A percentile compares a stretch with the other conserved stretches of the same genome.
phyloP scores from a whole-genome alignment of 495 filamentous ascomycete species.

The Opeltia flavorubescens region DNA sequence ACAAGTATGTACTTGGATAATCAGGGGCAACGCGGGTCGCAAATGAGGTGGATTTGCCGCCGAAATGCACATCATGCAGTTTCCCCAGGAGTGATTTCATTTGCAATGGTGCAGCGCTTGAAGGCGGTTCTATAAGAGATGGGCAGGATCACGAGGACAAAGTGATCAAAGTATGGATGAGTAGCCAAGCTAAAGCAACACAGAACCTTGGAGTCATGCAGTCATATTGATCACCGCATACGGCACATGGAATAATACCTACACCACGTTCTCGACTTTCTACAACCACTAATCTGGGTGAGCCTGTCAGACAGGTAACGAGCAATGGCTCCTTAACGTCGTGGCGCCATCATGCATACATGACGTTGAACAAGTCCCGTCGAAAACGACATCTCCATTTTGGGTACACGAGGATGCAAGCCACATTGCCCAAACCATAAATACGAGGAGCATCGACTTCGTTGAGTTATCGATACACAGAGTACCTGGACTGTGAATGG shows the following conservation, averaged over 20 bases:
- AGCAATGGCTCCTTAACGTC: too few species aligned
- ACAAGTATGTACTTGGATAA: too few species aligned
- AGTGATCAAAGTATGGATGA: not conserved
- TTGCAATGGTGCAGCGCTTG: not conserved
- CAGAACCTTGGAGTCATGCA: not conserved
- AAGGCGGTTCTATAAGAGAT: not conserved
- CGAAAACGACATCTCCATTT: not conserved
- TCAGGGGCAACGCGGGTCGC: not conserved
- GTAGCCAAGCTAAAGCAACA: not conserved
- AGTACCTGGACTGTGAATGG: not conserved
- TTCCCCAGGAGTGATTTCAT: not conserved
- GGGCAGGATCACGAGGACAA: not conserved
- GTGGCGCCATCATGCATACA: not conserved
- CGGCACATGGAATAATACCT: not conserved
- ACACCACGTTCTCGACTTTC: not conserved
- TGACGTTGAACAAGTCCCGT: not conserved
- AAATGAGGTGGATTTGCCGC: conserved; percentile 1
- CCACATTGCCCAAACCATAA: not conserved
- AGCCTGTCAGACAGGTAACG: not conserved
- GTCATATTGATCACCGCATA: not conserved
- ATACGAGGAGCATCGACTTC: not conserved
- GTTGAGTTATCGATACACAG: not conserved
- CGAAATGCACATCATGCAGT: not conserved
- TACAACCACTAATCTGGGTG: not conserved
- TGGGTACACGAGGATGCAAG: not conserved